Conservation (phyloP, 208 protist species). For the Trypanosoma cruzi region DNA sequence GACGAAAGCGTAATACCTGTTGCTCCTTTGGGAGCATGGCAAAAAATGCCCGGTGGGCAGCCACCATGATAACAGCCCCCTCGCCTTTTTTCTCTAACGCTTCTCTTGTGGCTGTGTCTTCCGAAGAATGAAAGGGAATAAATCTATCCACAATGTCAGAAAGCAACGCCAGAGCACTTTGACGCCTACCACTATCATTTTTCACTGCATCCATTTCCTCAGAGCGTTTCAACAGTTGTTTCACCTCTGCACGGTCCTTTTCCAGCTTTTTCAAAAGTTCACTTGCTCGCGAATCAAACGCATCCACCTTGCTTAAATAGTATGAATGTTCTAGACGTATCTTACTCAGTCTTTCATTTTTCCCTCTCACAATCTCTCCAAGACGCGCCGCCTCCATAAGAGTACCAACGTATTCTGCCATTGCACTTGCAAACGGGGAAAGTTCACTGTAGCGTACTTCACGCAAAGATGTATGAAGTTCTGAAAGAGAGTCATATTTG, state of each 20-base stretch:
- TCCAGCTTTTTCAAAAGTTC: neutral
- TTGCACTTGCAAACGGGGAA: slow-evolving; percentile 43
- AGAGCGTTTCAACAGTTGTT: slow-evolving; percentile 18
- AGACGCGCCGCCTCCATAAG: slow-evolving; percentile 44
- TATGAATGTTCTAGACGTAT: slow-evolving; percentile 21
- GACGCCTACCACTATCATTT: slow-evolving; percentile 27
- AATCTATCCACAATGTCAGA: slow-evolving; percentile 73
- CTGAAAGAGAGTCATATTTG: slow-evolving; percentile 33
- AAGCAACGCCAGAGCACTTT: slow-evolving; percentile 47
- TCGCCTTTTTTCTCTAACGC: slow-evolving; percentile 35
- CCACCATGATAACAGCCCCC: slow-evolving; percentile 63
- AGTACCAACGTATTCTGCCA: slow-evolving; percentile 58
- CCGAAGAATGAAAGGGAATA: slow-evolving; percentile 38
- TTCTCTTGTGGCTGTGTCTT: slow-evolving; percentile 28
- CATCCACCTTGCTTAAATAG: slow-evolving; percentile 19
- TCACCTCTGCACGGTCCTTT: neutral
- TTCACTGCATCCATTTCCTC: slow-evolving; percentile 25
- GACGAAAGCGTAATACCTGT: neutral
- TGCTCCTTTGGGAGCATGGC: slow-evolving; percentile 35
- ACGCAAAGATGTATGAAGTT: slow-evolving; percentile 37
- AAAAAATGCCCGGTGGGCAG: slow-evolving; percentile 62
- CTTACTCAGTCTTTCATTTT: slow-evolving; percentile 20
- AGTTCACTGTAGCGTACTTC: slow-evolving; percentile 50
- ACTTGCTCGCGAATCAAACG: slow-evolving; percentile 2
- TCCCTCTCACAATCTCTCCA: slow-evolving; percentile 5